Evolutionary conservation across 1,139 yeast genomes (phyloP).

Genomic region (Zygotorulaspora mrakii): DNA sequence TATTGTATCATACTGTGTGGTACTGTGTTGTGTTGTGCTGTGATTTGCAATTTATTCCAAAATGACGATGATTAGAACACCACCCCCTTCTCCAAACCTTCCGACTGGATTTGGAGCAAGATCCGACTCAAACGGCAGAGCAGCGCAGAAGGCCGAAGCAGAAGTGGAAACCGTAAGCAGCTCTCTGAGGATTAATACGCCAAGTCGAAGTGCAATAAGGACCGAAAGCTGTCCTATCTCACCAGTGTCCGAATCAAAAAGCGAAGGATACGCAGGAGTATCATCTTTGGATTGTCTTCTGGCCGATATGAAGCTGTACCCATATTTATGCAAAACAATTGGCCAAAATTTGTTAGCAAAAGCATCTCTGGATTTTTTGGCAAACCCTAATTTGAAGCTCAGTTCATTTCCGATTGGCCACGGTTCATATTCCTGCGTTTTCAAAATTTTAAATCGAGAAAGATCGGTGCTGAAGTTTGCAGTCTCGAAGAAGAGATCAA

Average conservation of each 20-base stretch:
- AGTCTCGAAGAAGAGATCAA: constrained; percentile 3
- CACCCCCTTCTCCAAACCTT: constrained; percentile 2
- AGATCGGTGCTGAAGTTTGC: constrained; percentile 6
- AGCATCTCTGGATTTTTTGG: constrained; percentile 3
- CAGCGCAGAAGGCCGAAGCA: too few relatives aligned
- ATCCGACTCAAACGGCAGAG: not conserved
- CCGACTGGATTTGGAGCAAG: constrained; percentile 6
- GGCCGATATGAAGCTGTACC: constrained; percentile 1
- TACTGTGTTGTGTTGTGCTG: too few relatives aligned
- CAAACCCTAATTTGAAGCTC: constrained; percentile 1
- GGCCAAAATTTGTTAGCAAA: not conserved
- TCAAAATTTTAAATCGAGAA: constrained; percentile 2
- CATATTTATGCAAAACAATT: not conserved
- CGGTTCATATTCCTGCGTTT: constrained; percentile 8
- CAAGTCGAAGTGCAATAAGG: not conserved
- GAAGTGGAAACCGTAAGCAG: too few relatives aligned
- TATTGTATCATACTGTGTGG: too few relatives aligned
- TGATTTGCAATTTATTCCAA: too few relatives aligned
- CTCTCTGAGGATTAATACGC: not conserved
- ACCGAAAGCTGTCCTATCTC: not conserved
- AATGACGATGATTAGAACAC: not conserved
- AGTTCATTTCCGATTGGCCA: constrained; percentile 3
- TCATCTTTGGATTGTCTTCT: not conserved
- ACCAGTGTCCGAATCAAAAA: not conserved
- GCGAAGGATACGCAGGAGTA: not conserved